Conservation (phyloP, 306 rosid genomes). For the Hippophae tibetana region DNA sequence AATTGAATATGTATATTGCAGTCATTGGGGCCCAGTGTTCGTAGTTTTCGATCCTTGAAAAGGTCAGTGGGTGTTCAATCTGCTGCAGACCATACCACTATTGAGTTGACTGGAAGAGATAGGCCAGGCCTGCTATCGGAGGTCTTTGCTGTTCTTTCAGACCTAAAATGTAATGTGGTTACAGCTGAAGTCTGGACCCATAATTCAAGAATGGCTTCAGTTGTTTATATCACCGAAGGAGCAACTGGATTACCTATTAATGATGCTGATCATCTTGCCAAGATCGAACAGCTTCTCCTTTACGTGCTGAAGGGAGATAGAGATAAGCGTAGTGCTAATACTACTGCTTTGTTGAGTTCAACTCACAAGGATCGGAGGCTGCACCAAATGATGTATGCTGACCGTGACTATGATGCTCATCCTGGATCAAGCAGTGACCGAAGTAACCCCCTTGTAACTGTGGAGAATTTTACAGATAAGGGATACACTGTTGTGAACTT, state of each 20-base stretch:
- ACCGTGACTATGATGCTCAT: slow-evolving; percentile 74
- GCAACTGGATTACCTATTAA: slow-evolving; percentile 50
- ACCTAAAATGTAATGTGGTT: slow-evolving; percentile 91
- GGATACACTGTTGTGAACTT: slow-evolving; percentile 90
- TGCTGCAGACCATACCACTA: slow-evolving; percentile 59
- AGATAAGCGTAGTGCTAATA: slow-evolving; percentile 76
- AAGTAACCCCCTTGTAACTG: slow-evolving; percentile 53
- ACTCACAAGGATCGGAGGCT: slow-evolving; percentile 96
- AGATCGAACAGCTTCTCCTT: slow-evolving; percentile 67
- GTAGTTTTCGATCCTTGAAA: slow-evolving; percentile 71
- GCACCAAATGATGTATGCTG: slow-evolving; percentile 97
- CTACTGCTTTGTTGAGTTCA: slow-evolving; percentile 78
- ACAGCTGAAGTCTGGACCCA: slow-evolving; percentile 99
- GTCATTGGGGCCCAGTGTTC: slow-evolving; percentile 76
- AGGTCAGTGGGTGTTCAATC: slow-evolving; percentile 91
- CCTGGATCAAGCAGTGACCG: slow-evolving; percentile 40
- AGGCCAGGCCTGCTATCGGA: slow-evolving; percentile 94
- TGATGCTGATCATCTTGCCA: slow-evolving; percentile 46
- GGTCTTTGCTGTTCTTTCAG: slow-evolving; percentile 86
- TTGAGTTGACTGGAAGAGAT: slow-evolving; percentile 86
- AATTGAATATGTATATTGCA: slow-evolving; percentile 21
- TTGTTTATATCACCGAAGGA: slow-evolving; percentile 69
- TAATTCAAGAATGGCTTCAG: slow-evolving; percentile 95
- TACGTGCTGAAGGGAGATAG: slow-evolving; percentile 73
- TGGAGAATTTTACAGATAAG: slow-evolving; percentile 67